Base-by-base conservation (phyloP, 2,329 filamentous ascomycete species). In the Cytospora leucostoma region DNA sequence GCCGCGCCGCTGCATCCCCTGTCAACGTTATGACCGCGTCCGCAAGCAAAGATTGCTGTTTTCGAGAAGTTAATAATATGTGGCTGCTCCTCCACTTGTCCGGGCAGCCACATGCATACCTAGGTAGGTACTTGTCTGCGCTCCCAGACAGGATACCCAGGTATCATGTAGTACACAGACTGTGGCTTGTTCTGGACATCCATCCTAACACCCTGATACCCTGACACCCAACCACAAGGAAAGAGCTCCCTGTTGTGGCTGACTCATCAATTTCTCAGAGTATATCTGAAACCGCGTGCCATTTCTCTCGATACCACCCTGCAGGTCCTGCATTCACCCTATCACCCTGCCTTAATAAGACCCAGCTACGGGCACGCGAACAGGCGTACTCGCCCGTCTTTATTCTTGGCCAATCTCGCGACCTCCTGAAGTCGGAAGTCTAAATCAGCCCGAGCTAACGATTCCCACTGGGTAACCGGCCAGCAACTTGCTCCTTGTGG, bases 241-340 rank as follows among this genome's bases (percentile, higher is more conserved):
- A 11, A 21, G 40, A 33, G 17, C 32, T 34, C 63, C 60, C 56
- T n/a, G 60, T 49, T 21, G 32, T 34, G 13, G 61, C 40, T 63
- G 60, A 65, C 61, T 65, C 57, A 63, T 34, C 33, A 27, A 19
- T 59, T 35, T 27, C 52, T 44, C n/a, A 33, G 52, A 37, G 59
- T 65, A 58, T 63, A 65, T 65, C 62, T 65, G 64, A 65, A 65
- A 65, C 64, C 52, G 38, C 47, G 54, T 57, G 52, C 64, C 61
- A 63, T 65, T 60, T 65, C 61, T 60, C 49, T 54, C 52, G 47
- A 65, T 65, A 47, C 52, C 54, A 63, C 63, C 56, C 63, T 65
- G 60, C 47, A 57, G 17, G 56, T 57, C 63, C 50, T 50, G 56
- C 59, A 62, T 51, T 53, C 52, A 61, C 49, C 62, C 27, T 27